Conservation (phyloP, 2,329 filamentous ascomycete genomes). For the Botrytis deweyae region DNA sequence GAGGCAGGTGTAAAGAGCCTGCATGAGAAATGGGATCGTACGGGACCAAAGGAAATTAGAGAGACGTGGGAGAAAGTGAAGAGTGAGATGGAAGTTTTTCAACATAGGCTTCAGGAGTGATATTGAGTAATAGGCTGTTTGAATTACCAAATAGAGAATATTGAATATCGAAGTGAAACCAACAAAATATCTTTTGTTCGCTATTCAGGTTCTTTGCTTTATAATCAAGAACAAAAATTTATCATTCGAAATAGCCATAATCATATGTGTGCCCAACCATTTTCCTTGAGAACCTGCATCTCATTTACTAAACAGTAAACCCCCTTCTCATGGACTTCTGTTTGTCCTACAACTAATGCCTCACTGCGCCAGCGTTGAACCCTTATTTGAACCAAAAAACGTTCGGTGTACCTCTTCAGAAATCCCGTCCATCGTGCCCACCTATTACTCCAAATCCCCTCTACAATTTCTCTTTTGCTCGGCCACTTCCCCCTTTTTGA, state of each 20-base stretch:
- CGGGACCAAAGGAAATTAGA: conserved; percentile 31
- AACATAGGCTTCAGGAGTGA: not conserved
- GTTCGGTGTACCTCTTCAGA: conserved; percentile 35
- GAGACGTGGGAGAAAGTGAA: conserved; percentile 20
- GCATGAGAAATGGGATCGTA: conserved; percentile 43
- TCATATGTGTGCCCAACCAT: conserved; percentile 55
- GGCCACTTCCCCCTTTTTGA: conserved; percentile 29
- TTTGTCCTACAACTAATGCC: conserved; percentile 40
- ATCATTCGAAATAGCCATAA: not conserved
- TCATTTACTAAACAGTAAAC: conserved; percentile 57
- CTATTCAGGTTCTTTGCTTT: not conserved
- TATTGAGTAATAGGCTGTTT: not conserved
- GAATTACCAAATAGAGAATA: not conserved
- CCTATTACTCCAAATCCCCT: conserved; percentile 60
- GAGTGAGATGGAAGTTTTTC: conserved; percentile 11
- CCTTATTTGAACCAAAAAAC: conserved; percentile 28
- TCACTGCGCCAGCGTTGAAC: conserved; percentile 32
- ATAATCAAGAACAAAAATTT: not conserved
- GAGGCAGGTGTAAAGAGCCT: conserved; percentile 40
- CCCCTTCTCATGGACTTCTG: conserved; percentile 45
- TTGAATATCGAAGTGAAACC: not conserved
- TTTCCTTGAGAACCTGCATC: conserved; percentile 58
- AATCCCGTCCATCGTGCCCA: conserved; percentile 47
- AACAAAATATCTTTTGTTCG: not conserved
- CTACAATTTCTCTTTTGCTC: conserved; percentile 45